Evolutionary conservation across 805 yeast genomes (phyloP).

Genomic region (Yamadazyma paraphyllophila): DNA sequence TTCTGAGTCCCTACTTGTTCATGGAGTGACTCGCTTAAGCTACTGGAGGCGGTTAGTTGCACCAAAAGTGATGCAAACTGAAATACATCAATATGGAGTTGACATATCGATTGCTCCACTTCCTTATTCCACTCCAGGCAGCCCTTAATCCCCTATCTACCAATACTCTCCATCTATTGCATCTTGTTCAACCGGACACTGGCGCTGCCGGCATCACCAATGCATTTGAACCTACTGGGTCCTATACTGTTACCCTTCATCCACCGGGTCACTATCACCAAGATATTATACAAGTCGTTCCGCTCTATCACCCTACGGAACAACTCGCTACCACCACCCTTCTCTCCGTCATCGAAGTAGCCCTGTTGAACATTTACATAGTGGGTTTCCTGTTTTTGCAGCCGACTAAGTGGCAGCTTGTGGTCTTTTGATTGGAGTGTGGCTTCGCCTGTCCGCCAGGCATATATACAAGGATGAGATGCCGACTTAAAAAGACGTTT

Average conservation of each 20-base stretch:
- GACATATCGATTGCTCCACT: no score
- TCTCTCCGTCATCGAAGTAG: slow-evolving; percentile 67
- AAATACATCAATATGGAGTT: background rate
- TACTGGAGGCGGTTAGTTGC: no score
- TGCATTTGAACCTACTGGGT: slow-evolving; percentile 65
- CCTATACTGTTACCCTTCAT: slow-evolving; percentile 79
- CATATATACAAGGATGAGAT: slow-evolving; percentile 70
- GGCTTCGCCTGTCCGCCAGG: slow-evolving; percentile 57
- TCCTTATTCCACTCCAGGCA: no score
- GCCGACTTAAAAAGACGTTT: slow-evolving; percentile 52
- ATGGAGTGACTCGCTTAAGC: no score
- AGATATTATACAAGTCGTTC: slow-evolving; percentile 47
- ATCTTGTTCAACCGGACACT: slow-evolving; percentile 3
- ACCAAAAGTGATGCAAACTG: no score
- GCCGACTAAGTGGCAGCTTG: background rate
- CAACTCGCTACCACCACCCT: slow-evolving; percentile 66
- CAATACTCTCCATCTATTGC: background rate
- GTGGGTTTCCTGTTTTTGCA: background rate
- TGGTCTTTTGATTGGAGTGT: background rate
- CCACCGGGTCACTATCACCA: slow-evolving; percentile 77
- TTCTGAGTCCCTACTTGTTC: no score
- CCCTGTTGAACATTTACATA: slow-evolving; percentile 51
- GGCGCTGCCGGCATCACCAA: slow-evolving; percentile 21
- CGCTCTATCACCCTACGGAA: slow-evolving; percentile 51
- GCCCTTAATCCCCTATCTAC: background rate